A percentile compares a stretch with the other conserved stretches of the same genome.
Conservation (phyloP, 2,329 filamentous ascomycete species). For the Parasarocladium wereldwijsianum region DNA sequence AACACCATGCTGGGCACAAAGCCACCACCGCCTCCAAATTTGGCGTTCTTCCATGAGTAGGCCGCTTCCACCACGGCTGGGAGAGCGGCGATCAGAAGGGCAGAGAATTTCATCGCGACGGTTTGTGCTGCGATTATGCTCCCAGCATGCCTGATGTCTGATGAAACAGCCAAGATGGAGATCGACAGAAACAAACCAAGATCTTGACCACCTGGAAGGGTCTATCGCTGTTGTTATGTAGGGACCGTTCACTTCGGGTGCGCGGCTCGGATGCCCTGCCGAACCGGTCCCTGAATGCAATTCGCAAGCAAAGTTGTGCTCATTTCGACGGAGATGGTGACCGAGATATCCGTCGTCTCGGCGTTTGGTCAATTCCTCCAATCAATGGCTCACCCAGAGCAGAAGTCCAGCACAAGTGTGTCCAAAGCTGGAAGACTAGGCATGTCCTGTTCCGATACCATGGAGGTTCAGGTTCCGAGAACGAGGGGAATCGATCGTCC, state of each 20-base stretch:
- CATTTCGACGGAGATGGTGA: conserved; percentile 1
- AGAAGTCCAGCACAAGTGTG: background rate
- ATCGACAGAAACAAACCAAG: conserved; percentile 1
- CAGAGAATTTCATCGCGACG: conserved; percentile 1
- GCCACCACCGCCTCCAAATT: conserved; percentile 40
- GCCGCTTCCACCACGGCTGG: background rate
- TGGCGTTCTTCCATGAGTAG: conserved; percentile 29
- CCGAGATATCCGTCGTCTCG: background rate
- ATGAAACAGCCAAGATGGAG: conserved; percentile 1
- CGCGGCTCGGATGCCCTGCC: conserved; percentile 1
- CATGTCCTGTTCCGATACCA: conserved; percentile 1
- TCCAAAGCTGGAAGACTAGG: conserved; percentile 1
- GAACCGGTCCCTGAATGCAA: background rate
- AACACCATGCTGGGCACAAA: conserved; percentile 43
- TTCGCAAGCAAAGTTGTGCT: conserved; percentile 1
- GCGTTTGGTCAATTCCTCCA: conserved; percentile 1
- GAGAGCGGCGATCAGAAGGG: background rate
- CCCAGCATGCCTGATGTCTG: background rate
- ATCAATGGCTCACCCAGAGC: conserved; percentile 1
- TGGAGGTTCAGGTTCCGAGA: conserved; percentile 1
- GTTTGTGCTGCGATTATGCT: conserved; percentile 1
- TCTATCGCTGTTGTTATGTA: background rate
- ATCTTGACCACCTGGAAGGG: conserved; percentile 1
- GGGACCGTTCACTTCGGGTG: background rate
- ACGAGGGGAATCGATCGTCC: background rate